Base-by-base conservation (phyloP, 2,329 filamentous ascomycete species). In the Colletotrichum graminicola region DNA sequence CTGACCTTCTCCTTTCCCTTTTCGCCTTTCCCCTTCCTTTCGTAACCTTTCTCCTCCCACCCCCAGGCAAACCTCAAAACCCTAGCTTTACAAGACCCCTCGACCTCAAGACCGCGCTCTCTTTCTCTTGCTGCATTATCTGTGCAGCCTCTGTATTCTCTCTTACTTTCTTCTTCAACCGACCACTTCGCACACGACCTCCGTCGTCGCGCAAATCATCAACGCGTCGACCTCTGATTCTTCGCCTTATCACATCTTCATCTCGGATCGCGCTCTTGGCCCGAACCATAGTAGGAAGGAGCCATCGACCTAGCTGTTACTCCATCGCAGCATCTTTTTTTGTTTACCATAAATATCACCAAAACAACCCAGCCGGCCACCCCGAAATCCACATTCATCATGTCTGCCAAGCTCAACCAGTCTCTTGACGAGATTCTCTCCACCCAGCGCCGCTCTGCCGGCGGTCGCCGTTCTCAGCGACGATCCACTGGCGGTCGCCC, bases 401-500 rank as follows among this genome's bases (percentile, higher is more conserved):
- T 97, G 94, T 94, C 94, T 87, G 92, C 90, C 86, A 98, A 98
- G 87, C 93, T 99, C 80, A 94, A 98, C 83, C 92, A 97, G 87
- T 95, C 94, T 86, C 93, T 99, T 77, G 96, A 98, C 83, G 94
- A 98, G 85, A 98, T 99, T 84, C 91, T 97, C 87, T 94, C 92
- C 82, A 93, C 91, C 80, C 91, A 89, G 82, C 89, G 87, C 77
- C 84, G 85, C 77, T 88, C 83, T 84, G 89, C 84, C 81, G 86
- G 81, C 80, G 86, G 83, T 82, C 87, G 87, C 75, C 83, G 83
- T 76, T 81, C 81, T 71, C 78, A 80, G 75, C 87, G 88, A 73
- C 87, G 87, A 75, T 79, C 86, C 63, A 82, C 86, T 74, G 69
- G 87, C 75, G 85, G 87, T 76, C 86, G 86, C 74, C 83, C 88